Evolutionary conservation across 345 rosid species (phyloP).

Genomic region (Dipteronia sinensis): DNA sequence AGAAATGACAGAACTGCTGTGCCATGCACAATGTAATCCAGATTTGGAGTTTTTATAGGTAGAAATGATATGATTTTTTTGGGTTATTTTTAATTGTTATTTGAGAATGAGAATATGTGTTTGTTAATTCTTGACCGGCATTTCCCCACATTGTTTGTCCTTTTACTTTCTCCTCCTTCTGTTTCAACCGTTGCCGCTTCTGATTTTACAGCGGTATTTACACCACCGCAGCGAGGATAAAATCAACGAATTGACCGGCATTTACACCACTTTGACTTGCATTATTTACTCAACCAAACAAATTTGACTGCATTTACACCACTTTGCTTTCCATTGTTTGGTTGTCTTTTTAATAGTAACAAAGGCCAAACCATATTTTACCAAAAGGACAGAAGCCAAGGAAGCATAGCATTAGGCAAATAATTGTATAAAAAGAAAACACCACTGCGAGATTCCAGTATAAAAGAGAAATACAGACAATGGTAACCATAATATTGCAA

Average conservation of each 20-base stretch:
- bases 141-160: constrained; percentile 52
- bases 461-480: background rate
- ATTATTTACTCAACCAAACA: background rate
- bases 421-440: too few relatives aligned
- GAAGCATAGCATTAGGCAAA: background rate
- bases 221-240: too few relatives aligned
- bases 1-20: background rate
- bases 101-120: too few relatives aligned
- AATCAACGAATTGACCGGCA: too few relatives aligned
- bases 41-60: background rate
- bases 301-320: too few relatives aligned
- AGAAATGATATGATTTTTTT: too few relatives aligned
- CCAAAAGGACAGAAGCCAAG: background rate
- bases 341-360: too few relatives aligned
- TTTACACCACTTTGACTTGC: constrained; percentile 30
- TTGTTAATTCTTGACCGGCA: constrained; percentile 53
- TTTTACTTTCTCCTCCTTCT: constrained; percentile 47
- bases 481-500: constrained; percentile 26
- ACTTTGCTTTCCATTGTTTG: background rate
- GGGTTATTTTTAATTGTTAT: too few relatives aligned
- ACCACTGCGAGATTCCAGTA: background rate
- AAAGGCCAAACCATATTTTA: background rate
- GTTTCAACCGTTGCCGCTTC: constrained; percentile 43
- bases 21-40: constrained; percentile 6
- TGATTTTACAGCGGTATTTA: constrained; percentile 46